Base-by-base conservation (phyloP, 129 eudicot genomes). In the Tagetes patula region DNA sequence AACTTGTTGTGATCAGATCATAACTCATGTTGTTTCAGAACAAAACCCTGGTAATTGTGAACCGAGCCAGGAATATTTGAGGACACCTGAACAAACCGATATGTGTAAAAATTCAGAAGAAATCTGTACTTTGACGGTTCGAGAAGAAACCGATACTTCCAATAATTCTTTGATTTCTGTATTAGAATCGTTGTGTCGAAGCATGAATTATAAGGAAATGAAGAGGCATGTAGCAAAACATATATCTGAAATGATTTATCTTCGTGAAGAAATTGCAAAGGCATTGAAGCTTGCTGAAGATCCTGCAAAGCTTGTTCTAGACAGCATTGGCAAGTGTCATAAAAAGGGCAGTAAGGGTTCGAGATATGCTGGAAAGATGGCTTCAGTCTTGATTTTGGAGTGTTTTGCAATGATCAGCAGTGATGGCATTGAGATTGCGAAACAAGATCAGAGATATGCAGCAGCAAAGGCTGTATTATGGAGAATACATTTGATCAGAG, bases 241-340 rank as follows among this genome's bases (percentile, higher is more conserved):
- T 70, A 41, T 85, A 2, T 65, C 81, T 7, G 73, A 80, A 11
- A 14, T 52, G 31, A 13, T 62, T 5, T 39, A 65, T 46, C 84
- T 85, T 34, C 83, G 79, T 0, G 50, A 75, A 36, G 91, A 90
- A 71, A 80, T 80, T 32, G 79, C 87, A 0, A 72, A 85, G 72
- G 96, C 95, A 1, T 71, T 85, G 75, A 82, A 75, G 62, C 55
- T 72, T 3, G 87, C 95, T 0, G 65, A 62, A 11, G 69, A 85
- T 64, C 86, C 91, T 10, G 85, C 86, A 4, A 90, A 80, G 65
- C 79, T 84, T 36, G 96, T 87, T 6, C 55, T 87, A 41, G 79
- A 82, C 2, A 66, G 86, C 70, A 32, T 77, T 27, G 96, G 95
- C n/a, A 83, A 70, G 83, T 90, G 82, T 72, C 87, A 46, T 69